These are phyloP conservation scores for Geranomyces michiganensis DNA, from an alignment of 192 early-diverging fungal species.

Conservation along the genomic window DNA sequence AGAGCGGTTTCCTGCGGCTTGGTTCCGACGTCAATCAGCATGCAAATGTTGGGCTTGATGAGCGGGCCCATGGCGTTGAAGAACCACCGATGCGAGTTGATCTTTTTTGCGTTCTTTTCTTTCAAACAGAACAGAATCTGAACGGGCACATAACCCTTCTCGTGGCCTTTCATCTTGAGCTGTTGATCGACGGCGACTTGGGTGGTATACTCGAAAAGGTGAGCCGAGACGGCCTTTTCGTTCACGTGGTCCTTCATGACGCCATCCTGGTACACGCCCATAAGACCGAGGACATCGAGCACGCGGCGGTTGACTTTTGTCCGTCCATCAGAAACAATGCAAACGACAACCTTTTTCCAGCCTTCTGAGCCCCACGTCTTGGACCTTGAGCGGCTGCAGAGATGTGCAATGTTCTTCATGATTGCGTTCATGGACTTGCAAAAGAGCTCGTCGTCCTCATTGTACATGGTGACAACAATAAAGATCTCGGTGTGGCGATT, in stretches of 20 bases:
- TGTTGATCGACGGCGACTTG: constrained; percentile 70
- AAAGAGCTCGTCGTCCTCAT: constrained; percentile 90
- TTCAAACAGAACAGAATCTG: constrained; percentile 93
- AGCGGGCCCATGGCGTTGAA: constrained; percentile 89
- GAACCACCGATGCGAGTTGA: constrained; percentile 97
- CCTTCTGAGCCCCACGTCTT: constrained; percentile 79
- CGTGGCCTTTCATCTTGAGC: constrained; percentile 64
- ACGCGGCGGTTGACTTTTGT: constrained; percentile 77
- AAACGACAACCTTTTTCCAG: constrained; percentile 93
- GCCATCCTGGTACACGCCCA: constrained; percentile 70
- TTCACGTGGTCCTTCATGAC: constrained; percentile 65
- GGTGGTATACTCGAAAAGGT: constrained; percentile 90
- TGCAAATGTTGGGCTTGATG: constrained; percentile 83
- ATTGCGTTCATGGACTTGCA: constrained; percentile 85
- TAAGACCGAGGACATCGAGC: constrained; percentile 76
- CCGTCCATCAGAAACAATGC: constrained; percentile 90
- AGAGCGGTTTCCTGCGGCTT: constrained; percentile 79
- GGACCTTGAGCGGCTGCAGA: constrained; percentile 79
- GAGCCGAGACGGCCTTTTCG: constrained; percentile 73
- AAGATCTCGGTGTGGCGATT: constrained; percentile 84
- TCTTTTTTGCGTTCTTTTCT: constrained; percentile 89
- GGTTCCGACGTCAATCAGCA: constrained; percentile 93
- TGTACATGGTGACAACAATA: constrained; percentile 89
- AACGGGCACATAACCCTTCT: constrained; percentile 77
- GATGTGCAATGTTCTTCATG: constrained; percentile 88